A percentile compares a stretch with the other conserved stretches of the same genome.
These are phyloP conservation scores for Apiospora koreana DNA, from an alignment of 2,329 filamentous ascomycete species.

Conservation along the genomic window DNA sequence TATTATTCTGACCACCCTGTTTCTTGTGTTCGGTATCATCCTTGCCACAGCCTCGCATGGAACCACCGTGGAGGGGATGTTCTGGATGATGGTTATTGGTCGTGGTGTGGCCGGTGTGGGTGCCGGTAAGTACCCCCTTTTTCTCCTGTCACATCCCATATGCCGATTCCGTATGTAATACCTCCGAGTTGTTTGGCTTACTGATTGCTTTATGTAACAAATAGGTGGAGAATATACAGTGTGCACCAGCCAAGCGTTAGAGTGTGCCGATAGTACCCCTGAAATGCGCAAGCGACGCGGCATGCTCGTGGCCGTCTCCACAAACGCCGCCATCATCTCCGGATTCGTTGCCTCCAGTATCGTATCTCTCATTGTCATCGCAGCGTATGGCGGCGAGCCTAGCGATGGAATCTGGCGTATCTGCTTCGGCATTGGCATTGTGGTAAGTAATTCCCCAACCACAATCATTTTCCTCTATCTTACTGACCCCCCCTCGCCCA, in stretches of 20 bases:
- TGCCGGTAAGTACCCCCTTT: slow-evolving; percentile 32
- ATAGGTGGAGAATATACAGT: slow-evolving; percentile 31
- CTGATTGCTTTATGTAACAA: not conserved
- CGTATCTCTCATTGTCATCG: slow-evolving; percentile 48
- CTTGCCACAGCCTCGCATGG: slow-evolving; percentile 46
- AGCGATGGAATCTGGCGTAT: slow-evolving; percentile 48
- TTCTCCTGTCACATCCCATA: not conserved
- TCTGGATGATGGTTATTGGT: slow-evolving; percentile 53
- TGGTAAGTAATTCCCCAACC: slow-evolving; percentile 34
- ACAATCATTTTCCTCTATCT: not conserved
- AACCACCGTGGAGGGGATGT: slow-evolving; percentile 47
- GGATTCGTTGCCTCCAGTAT: slow-evolving; percentile 43
- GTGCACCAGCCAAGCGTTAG: slow-evolving; percentile 29
- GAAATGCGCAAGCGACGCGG: slow-evolving; percentile 28
- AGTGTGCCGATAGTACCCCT: slow-evolving; percentile 30
- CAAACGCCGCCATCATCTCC: slow-evolving; percentile 42
- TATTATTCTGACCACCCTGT: slow-evolving; percentile 44
- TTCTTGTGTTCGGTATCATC: slow-evolving; percentile 47
- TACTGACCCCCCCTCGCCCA: not conserved
- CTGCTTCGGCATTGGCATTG: slow-evolving; percentile 49
- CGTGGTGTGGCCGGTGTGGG: slow-evolving; percentile 50
- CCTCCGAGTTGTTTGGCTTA: not conserved
- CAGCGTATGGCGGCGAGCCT: slow-evolving; percentile 33
- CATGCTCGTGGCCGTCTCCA: slow-evolving; percentile 37
- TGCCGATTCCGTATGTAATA: not conserved